Evolutionary conservation across 495 filamentous ascomycete species (phyloP), one percentile per base, ranked within the genome.

Genomic region (Penicillium taxi): DNA sequence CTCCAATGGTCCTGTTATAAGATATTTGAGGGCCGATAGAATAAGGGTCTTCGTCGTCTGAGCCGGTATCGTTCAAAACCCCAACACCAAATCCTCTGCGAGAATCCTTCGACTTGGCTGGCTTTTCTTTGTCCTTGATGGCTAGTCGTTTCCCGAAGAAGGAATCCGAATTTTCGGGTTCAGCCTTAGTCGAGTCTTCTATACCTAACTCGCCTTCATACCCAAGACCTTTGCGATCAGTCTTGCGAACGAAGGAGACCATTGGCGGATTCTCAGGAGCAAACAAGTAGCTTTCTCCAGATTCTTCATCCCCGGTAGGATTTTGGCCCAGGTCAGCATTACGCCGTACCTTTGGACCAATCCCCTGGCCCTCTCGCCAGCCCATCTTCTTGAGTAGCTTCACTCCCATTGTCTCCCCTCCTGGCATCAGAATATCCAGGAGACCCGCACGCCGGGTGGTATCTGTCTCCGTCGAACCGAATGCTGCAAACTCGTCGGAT

Each of bases 31-130:
- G 91, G 0, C 91, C 89, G 14, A 96, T 75, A 29, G 85, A 84
- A 61, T 96, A 96, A 0, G 85, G 84, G 50, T 96, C 93, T 52
- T 96, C 91, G 37, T 96, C 89, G 48, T 96, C 91, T n/a, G 91
- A 96, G 3, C 87, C 90, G 12, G 80, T 94, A 42, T 96, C 91
- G 50, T 96, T 98, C 34, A 98, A 59, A 14, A 96, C 66, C 2
- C 91, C 91, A 9, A 93, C 82, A 0, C 91, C 91, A 31, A 98
- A 86, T 0, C 81, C 84, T 31, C 80, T 75, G 19, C 74, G 72
- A 5, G 48, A 58, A 34, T 64, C 73, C 25, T 75, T 74, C 9
- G 70, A 65, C 35, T 69, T 69, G 20, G 62, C 56, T 39, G 48
- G 40, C 32, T 53, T 56, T 11, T 47, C 32, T 31, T 64, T 61